Percentiles rank a stretch among this genome's conserved stretches.
These are phyloP conservation scores for Tulasnella sp. DNA, from an alignment of 768 basidiomycete species.

Conservation along the genomic window DNA sequence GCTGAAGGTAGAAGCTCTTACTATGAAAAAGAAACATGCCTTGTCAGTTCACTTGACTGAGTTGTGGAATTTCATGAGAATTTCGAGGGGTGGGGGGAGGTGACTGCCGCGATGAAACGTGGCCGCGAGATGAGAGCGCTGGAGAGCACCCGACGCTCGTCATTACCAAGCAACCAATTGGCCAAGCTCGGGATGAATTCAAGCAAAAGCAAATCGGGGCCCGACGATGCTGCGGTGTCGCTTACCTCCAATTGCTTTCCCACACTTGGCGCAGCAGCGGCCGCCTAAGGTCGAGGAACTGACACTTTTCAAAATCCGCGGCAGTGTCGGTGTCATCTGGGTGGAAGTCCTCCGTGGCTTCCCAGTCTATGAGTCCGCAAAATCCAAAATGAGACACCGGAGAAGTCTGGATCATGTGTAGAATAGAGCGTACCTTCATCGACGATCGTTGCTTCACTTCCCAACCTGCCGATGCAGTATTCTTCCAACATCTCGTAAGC, in stretches of 20 bases:
- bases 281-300: conserved; percentile 85
- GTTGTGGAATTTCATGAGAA: no score
- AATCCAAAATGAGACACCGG: conserved; percentile 13
- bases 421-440: conserved; percentile 59
- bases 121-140: no score
- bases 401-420: conserved; percentile 15
- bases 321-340: conserved; percentile 82
- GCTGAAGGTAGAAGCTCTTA: conserved; percentile 92
- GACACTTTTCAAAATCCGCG: conserved; percentile 80
- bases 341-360: conserved; percentile 81
- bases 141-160: no score
- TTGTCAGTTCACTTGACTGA: no score
- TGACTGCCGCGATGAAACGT: no score
- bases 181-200: no score
- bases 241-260: conserved; percentile 76
- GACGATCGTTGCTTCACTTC: conserved; percentile 67
- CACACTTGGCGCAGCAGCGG: conserved; percentile 83
- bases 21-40: conserved; percentile 38
- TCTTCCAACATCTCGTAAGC: conserved; percentile 92
- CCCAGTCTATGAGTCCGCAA: conserved; percentile 61
- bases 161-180: no score
- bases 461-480: conserved; percentile 78
- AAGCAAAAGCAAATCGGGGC: conserved; percentile 3
- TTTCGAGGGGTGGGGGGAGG: no score
- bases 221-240: conserved; percentile 7